Evolutionary conservation across 345 rosid genomes (phyloP), one percentile per base, ranked within the genome.

Genomic region (Punica granatum): DNA sequence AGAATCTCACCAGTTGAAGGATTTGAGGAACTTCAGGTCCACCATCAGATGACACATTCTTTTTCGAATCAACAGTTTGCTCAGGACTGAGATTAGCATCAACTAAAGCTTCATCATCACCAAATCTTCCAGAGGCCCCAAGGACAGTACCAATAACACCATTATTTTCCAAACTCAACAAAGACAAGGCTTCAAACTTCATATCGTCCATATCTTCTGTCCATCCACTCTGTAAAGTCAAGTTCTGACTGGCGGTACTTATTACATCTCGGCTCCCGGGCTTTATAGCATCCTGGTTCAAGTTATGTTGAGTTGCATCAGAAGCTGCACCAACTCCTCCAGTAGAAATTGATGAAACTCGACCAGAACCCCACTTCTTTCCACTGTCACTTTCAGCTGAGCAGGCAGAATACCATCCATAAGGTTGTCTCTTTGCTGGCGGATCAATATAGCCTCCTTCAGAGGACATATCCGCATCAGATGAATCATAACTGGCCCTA

Each of bases 11-110:
- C 93, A 83, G 77, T 77, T 89, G 90, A 81, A 91, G 89, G 82
- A 91, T 83, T 83, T 91, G 97, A 64, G 97, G 93, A 75, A 94
- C 86, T 85, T 96, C 88, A 70, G 95, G 92, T 54, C 86, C 89
- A 63, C 83, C 69, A 65, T 86, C 96, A 49, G 77, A 70, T 67
- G 70, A 67, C 37, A 85, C 71, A 77, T 75, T 84, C 62, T 80
- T 79, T 82, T 85, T 85, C 72, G 82, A 63, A 67, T 83, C 73
- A 28, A 86, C 48, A 64, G 80, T 80, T 63, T 80, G 84, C 61
- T 77, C 76, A 65, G 71, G 76, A 70, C 73, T 69, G 73, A 81
- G 79, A 71, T 83, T 82, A 72, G 83, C 67, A n/a, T 76, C 86
- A 60, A 78, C 64, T 30, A 78, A 74, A 65, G 67, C 70, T 67